Conservation (phyloP, 805 yeast species). For the Yamadazyma philogaea region DNA sequence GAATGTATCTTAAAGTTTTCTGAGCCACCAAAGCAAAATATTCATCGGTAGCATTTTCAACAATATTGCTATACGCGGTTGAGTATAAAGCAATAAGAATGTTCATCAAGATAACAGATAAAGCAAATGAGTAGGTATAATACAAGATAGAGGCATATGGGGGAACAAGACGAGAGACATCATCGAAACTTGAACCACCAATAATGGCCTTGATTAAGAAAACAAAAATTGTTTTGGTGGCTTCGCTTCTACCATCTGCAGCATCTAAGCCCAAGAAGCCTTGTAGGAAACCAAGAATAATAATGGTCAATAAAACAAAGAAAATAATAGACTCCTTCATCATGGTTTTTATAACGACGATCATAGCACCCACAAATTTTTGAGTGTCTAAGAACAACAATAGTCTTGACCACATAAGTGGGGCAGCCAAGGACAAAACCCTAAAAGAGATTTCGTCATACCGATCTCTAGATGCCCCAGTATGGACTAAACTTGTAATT, state of each 20-base stretch:
- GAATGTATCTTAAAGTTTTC: constrained; percentile 75
- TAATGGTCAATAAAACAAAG: constrained; percentile 67
- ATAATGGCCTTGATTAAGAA: constrained; percentile 70
- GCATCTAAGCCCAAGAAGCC: constrained; percentile 86
- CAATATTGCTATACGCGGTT: constrained; percentile 77
- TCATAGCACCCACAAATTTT: constrained; percentile 82
- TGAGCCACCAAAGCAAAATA: constrained; percentile 81
- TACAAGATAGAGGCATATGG: constrained; percentile 83
- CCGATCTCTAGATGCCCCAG: constrained; percentile 20
- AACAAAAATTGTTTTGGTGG: constrained; percentile 59
- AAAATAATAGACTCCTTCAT: constrained; percentile 84
- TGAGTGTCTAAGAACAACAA: constrained; percentile 74
- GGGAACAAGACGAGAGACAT: constrained; percentile 69
- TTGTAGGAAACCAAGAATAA: constrained; percentile 78
- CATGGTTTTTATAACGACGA: constrained; percentile 80
- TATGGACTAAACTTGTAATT: constrained; percentile 34
- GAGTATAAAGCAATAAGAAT: constrained; percentile 82
- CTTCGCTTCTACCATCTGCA: constrained; percentile 80
- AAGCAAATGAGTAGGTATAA: constrained; percentile 72
- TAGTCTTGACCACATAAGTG: constrained; percentile 81
- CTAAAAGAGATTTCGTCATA: constrained; percentile 64
- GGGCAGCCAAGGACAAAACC: constrained; percentile 75
- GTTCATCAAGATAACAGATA: constrained; percentile 73
- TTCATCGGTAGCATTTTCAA: constrained; percentile 80
- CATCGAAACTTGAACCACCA: constrained; percentile 70